phyloP scores from a whole-genome alignment of 495 filamentous ascomycete genomes.

The Hyaloscypha bicolor region DNA sequence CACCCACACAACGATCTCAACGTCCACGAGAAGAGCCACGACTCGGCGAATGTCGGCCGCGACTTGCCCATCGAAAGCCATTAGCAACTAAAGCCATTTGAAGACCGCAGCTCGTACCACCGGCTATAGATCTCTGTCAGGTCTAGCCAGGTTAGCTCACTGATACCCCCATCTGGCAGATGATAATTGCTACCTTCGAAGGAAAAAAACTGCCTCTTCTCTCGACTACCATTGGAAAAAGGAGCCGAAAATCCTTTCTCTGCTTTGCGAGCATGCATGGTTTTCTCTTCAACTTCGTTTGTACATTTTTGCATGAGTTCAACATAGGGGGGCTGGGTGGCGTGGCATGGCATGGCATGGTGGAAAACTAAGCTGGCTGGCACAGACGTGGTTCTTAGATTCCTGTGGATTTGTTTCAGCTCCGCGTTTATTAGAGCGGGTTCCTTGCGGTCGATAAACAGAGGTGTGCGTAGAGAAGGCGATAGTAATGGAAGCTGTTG shows the following conservation, averaged over 20 bases:
- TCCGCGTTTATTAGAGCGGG: neutral
- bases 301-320: neutral
- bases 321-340: neutral
- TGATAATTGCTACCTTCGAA: neutral
- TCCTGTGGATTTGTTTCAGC: neutral
- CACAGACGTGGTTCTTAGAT: neutral
- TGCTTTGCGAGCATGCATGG: neutral
- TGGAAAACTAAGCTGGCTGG: neutral
- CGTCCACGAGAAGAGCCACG: neutral
- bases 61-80: neutral
- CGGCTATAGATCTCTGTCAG: neutral
- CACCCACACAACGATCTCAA: neutral
- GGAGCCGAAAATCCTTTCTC: neutral
- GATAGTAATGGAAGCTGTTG: slow-evolving; percentile 1
- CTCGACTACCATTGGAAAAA: no score
- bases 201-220: no score
- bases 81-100: neutral
- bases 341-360: neutral
- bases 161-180: neutral
- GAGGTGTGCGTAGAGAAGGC: neutral
- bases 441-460: neutral
- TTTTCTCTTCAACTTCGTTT: neutral
- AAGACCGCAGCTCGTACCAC: neutral
- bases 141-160: neutral
- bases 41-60: neutral